Evolutionary conservation across 441 rosid genomes (phyloP).

Genomic region (Pelargonium myrrhifolium): DNA sequence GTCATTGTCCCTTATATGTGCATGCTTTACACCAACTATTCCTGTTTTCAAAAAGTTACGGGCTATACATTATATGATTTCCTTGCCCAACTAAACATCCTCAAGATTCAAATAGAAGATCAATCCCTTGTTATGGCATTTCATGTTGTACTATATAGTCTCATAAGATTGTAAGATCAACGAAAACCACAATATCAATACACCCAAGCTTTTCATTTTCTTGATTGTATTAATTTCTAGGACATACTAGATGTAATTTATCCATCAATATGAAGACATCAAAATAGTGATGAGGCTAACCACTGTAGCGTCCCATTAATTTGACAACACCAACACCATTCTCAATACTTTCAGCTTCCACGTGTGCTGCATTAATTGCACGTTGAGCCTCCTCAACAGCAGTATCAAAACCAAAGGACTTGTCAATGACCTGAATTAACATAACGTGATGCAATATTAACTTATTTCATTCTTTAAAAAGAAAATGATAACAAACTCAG

Average conservation of each 20-base stretch:
- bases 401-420: slow-evolving; percentile 92
- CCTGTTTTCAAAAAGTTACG: too few species aligned
- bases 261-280: slow-evolving; percentile 4
- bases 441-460: neutral
- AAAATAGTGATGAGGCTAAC: slow-evolving; percentile 31
- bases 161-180: neutral
- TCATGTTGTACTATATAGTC: neutral
- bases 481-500: neutral
- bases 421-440: slow-evolving; percentile 59
- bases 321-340: slow-evolving; percentile 90
- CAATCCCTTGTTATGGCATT: neutral
- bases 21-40: too few species aligned
- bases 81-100: neutral
- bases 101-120: neutral
- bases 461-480: neutral
- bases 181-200: neutral
- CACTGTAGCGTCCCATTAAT: slow-evolving; percentile 95
- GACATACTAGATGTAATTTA: neutral
- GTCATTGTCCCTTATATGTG: too few species aligned
- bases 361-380: slow-evolving; percentile 96
- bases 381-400: slow-evolving; percentile 99
- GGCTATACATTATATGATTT: neutral
- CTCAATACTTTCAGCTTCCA: slow-evolving; percentile 85
- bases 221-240: neutral
- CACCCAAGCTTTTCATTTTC: neutral